Percentiles rank a stretch among this genome's conserved stretches.
Evolutionary conservation across 2,329 filamentous ascomycete genomes (phyloP).

Genomic region (Annulohypoxylon truncatum): DNA sequence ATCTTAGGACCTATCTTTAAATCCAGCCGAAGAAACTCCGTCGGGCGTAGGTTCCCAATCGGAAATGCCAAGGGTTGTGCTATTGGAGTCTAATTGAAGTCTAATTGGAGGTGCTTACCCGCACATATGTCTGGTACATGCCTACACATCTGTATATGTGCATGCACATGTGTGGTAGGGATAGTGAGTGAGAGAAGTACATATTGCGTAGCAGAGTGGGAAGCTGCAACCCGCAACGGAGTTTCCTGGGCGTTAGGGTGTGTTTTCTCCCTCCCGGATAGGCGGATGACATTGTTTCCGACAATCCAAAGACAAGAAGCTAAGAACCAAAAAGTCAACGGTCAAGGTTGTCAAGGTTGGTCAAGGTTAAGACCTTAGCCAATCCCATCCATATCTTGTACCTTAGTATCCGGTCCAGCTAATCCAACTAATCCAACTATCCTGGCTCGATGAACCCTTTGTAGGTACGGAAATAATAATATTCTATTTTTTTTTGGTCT

Average conservation of each 20-base stretch:
- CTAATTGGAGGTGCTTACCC: background rate
- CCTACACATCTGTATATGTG: too few relatives aligned
- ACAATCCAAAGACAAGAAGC: background rate
- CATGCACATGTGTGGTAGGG: too few relatives aligned
- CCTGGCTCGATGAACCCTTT: background rate
- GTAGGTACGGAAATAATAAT: constrained; percentile 12
- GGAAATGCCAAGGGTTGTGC: background rate
- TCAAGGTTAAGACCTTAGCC: background rate
- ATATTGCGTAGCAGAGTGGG: background rate
- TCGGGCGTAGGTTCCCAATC: background rate
- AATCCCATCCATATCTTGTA: background rate
- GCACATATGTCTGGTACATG: background rate
- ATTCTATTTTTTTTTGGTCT: constrained; percentile 13
- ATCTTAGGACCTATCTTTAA: constrained; percentile 32
- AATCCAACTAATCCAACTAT: background rate
- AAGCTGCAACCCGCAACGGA: background rate
- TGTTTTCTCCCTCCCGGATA: background rate
- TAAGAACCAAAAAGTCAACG: background rate
- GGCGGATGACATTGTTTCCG: constrained; percentile 6
- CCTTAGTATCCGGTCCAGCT: background rate
- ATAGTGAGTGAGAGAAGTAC: background rate
- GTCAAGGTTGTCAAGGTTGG: background rate
- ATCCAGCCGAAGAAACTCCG: constrained; percentile 33
- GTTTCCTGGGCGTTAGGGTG: background rate
- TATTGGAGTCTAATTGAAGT: background rate